These are phyloP conservation scores for Camellia sinensis DNA, from an alignment of 148 eudicot genomes.

Conservation along the genomic window DNA sequence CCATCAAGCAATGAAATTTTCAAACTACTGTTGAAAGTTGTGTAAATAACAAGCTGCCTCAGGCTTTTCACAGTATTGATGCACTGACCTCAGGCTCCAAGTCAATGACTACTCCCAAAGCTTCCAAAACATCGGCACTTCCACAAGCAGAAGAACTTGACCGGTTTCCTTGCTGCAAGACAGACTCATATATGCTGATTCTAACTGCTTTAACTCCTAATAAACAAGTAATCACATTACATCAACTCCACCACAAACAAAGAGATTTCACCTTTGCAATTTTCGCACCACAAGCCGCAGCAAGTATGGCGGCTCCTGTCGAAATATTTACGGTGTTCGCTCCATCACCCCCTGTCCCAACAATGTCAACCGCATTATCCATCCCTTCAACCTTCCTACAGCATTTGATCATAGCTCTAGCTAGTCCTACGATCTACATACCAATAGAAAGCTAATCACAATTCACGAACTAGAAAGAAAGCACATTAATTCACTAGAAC, in stretches of 20 bases:
- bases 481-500: no score
- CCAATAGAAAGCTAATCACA: not conserved
- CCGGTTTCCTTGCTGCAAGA: slow-evolving; percentile 72
- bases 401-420: slow-evolving; percentile 66
- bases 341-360: slow-evolving; percentile 82
- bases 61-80: slow-evolving; percentile 4
- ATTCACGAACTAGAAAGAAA: no score
- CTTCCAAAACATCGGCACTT: slow-evolving; percentile 78
- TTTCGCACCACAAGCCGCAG: slow-evolving; percentile 82
- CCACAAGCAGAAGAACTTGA: slow-evolving; percentile 90
- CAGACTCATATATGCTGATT: slow-evolving; percentile 3
- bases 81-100: slow-evolving; percentile 66
- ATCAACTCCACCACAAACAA: not conserved
- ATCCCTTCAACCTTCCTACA: slow-evolving; percentile 56
- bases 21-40: not conserved
- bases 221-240: not conserved
- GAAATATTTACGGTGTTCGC: slow-evolving; percentile 80
- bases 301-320: slow-evolving; percentile 71
- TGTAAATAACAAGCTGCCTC: not conserved
- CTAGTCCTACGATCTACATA: slow-evolving; percentile 64
- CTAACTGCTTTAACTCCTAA: not conserved
- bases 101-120: slow-evolving; percentile 61
- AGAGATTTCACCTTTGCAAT: slow-evolving; percentile 64
- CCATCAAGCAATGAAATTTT: not conserved
- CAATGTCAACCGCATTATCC: slow-evolving; percentile 63